A percentile compares a stretch with the other conserved stretches of the same genome.
These are phyloP conservation scores for Elsinoe perseae DNA, from an alignment of 2,329 filamentous ascomycete genomes.

Conservation along the genomic window DNA sequence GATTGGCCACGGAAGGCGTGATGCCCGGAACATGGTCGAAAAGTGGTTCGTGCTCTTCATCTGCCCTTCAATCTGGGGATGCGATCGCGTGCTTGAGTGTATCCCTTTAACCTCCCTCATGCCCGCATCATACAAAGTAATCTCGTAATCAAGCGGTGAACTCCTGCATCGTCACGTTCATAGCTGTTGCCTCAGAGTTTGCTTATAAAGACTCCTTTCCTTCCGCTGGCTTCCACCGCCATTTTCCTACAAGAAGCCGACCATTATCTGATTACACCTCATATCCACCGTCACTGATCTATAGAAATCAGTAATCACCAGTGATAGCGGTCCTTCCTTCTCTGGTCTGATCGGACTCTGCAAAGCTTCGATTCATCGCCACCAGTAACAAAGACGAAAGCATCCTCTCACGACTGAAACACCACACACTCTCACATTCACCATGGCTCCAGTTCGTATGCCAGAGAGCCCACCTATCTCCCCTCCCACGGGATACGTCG, in stretches of 20 bases:
- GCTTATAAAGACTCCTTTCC: conserved; percentile 2
- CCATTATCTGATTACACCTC: not conserved
- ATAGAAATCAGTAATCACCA: not conserved
- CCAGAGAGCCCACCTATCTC: conserved; percentile 30
- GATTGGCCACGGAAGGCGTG: conserved; percentile 6
- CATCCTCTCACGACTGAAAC: not conserved
- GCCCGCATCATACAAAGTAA: not conserved
- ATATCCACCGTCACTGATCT: conserved; percentile 3
- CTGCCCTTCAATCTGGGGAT: conserved; percentile 5
- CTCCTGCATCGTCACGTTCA: not conserved
- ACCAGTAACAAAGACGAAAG: not conserved
- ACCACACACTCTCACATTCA: conserved; percentile 2
- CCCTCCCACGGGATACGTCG: conserved; percentile 32
- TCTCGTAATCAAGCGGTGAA: conserved; percentile 9
- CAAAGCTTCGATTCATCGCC: not conserved
- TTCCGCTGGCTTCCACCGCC: not conserved
- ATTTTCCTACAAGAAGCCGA: not conserved
- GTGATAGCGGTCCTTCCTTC: conserved; percentile 4
- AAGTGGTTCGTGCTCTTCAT: conserved; percentile 1
- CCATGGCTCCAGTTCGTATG: conserved; percentile 9
- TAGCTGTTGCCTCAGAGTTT: conserved; percentile 6
- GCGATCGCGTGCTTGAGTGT: conserved; percentile 9
- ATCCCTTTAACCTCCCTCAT: conserved; percentile 3
- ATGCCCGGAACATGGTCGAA: not conserved
- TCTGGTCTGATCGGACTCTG: not conserved